Evolutionary conservation across 2,329 filamentous ascomycete genomes (phyloP), one percentile per base, ranked within the genome.

Genomic region (Talaromyces sp.): DNA sequence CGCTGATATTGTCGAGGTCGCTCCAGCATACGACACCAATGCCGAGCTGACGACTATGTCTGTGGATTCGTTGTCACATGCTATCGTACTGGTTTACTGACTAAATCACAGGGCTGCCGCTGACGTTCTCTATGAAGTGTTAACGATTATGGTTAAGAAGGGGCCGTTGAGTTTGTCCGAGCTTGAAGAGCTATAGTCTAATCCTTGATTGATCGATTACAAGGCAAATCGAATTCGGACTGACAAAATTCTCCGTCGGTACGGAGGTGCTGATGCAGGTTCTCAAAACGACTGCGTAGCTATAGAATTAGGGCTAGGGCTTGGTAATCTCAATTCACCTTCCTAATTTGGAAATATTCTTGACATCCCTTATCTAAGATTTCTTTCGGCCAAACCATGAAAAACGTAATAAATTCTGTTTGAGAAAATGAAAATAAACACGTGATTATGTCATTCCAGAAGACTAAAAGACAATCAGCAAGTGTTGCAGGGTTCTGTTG

Each of bases 61-160:
- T 50, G 69, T 67, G 46, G 63, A 50, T 55, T 28, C 14, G 48
- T 25, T 62, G 28, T 11, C 4, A 23, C 57, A 58, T 55, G 3
- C 48, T 9, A 8, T 2, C 61, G 14, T 37, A 35, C 28, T 7
- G 14, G 7, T 33, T 35, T 40, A 42, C 58, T 60, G 58, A 52
- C 28, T 23, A 31, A 25, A 48, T n/a, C 12, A 40, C 48, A 75
- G 72, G 72, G 78, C 77, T 44, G 77, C 77, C 5, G 77, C 77
- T 14, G 84, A 92, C 74, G 84, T 85, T 0, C 76, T 93, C 21
- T 93, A 89, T 70, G 89, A 93, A 75, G 85, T 93, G 55, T 89
- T 92, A 84, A 90, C 86, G 12, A 82, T 93, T 65, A 93, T 92
- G 89, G 88, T 92, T 16, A 91, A 92, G 82, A 87, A 86, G 69